Percentiles rank a stretch among this genome's conserved stretches.
phyloP scores from a whole-genome alignment of 257 asterid species.

The Fraxinus pennsylvanica region DNA sequence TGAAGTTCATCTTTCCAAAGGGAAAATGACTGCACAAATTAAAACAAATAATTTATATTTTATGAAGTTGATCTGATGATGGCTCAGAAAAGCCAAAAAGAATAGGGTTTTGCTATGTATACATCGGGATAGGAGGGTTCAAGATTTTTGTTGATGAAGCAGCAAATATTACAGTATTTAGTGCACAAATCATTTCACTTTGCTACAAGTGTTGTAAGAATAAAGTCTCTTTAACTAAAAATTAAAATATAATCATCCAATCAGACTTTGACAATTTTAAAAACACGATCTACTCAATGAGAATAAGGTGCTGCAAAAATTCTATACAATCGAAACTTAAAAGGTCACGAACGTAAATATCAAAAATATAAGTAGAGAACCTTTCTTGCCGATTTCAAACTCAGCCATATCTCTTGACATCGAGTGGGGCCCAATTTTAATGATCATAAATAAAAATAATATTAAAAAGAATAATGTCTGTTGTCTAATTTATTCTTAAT shows the following conservation, averaged over 20 bases:
- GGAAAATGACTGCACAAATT: background rate
- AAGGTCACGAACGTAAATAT: too few relatives aligned
- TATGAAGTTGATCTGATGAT: background rate
- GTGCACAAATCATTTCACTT: too few relatives aligned
- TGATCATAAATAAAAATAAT: background rate
- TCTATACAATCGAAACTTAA: too few relatives aligned
- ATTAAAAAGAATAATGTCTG: background rate
- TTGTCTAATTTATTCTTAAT: background rate
- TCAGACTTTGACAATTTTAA: too few relatives aligned
- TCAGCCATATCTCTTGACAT: background rate
- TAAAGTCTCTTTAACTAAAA: too few relatives aligned
- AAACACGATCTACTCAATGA: too few relatives aligned
- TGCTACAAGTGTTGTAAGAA: too few relatives aligned
- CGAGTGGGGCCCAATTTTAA: background rate
- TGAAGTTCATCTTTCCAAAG: background rate
- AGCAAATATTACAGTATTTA: too few relatives aligned
- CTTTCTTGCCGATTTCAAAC: background rate
- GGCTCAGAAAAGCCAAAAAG: background rate
- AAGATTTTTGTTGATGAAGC: too few relatives aligned
- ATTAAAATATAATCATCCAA: too few relatives aligned
- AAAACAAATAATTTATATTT: background rate
- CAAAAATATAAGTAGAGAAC: background rate
- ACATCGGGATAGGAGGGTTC: too few relatives aligned
- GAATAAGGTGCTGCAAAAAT: too few relatives aligned
- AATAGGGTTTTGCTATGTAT: background rate